Conservation (phyloP, 2,329 filamentous ascomycete genomes). For the Diaporthe vaccinii region DNA sequence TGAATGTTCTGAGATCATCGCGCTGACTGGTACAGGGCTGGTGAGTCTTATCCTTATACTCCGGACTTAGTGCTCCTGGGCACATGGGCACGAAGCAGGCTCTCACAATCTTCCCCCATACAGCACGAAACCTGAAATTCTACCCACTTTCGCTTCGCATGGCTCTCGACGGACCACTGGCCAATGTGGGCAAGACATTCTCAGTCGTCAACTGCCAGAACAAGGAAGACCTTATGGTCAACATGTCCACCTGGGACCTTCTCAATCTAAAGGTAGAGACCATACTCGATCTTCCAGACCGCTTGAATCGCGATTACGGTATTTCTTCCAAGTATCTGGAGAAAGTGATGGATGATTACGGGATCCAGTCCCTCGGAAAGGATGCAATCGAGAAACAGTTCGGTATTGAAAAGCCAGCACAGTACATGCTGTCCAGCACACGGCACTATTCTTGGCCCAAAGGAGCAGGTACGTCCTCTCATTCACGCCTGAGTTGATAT, state of each 20-base stretch:
- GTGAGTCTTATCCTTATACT: not conserved
- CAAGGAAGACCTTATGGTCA: conserved; percentile 20
- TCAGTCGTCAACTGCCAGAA: conserved; percentile 52
- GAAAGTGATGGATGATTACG: conserved; percentile 48
- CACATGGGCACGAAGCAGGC: not conserved
- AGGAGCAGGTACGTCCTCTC: conserved; percentile 53
- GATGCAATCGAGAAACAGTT: conserved; percentile 53
- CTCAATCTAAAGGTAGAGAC: conserved; percentile 57
- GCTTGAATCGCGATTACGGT: conserved; percentile 53
- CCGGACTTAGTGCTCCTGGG: not conserved
- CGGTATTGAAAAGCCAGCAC: conserved; percentile 48
- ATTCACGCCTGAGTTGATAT: not conserved
- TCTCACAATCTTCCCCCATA: not conserved
- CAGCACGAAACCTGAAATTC: conserved; percentile 59
- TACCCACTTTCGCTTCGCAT: conserved; percentile 48
- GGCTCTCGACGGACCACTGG: conserved; percentile 45
- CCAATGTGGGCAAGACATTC: conserved; percentile 50
- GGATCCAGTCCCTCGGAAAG: conserved; percentile 57
- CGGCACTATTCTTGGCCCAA: conserved; percentile 65
- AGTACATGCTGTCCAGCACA: conserved; percentile 57
- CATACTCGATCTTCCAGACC: conserved; percentile 57
- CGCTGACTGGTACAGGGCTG: conserved; percentile 21
- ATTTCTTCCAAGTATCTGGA: conserved; percentile 56
- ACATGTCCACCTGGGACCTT: conserved; percentile 58
- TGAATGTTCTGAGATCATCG: not conserved